These are phyloP conservation scores for Meira nashicola DNA, from an alignment of 1,284 basidiomycete genomes.

Conservation along the genomic window DNA sequence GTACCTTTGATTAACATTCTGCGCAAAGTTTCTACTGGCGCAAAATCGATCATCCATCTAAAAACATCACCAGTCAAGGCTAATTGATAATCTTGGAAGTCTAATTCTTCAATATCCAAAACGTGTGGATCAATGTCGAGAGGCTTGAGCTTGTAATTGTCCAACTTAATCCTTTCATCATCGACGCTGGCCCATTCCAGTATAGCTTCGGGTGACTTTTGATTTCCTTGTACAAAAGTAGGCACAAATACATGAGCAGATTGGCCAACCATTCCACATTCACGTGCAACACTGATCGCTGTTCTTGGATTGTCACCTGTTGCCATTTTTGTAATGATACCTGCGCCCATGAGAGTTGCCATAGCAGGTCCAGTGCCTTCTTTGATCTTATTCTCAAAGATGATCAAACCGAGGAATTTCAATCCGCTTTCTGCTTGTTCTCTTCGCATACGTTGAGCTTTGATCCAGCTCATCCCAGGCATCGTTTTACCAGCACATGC, in stretches of 20 bases:
- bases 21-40: slow-evolving; percentile 67
- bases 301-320: slow-evolving; percentile 97
- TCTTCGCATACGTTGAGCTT: slow-evolving; percentile 90
- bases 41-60: slow-evolving; percentile 96
- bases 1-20: slow-evolving; percentile 90
- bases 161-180: slow-evolving; percentile 76
- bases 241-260: slow-evolving; percentile 90
- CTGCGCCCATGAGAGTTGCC: slow-evolving; percentile 77
- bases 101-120: slow-evolving; percentile 42
- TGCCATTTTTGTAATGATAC: slow-evolving; percentile 93
- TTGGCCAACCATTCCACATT: slow-evolving; percentile 83
- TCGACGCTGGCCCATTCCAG: slow-evolving; percentile 91
- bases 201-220: slow-evolving; percentile 62
- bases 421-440: slow-evolving; percentile 90
- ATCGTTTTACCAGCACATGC: slow-evolving; percentile 95
- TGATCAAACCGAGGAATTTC: slow-evolving; percentile 88
- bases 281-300: slow-evolving; percentile 91
- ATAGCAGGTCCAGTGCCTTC: slow-evolving; percentile 87
- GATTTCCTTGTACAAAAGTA: slow-evolving; percentile 68
- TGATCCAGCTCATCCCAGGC: slow-evolving; percentile 90
- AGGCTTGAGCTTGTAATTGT: slow-evolving; percentile 71
- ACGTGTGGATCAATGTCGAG: slow-evolving; percentile 41
- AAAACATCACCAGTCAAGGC: slow-evolving; percentile 96
- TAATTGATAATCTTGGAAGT: slow-evolving; percentile 77
- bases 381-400: slow-evolving; percentile 99